Evolutionary conservation across 495 filamentous ascomycete species (phyloP).

Genomic region (Aspergillus biplanus): DNA sequence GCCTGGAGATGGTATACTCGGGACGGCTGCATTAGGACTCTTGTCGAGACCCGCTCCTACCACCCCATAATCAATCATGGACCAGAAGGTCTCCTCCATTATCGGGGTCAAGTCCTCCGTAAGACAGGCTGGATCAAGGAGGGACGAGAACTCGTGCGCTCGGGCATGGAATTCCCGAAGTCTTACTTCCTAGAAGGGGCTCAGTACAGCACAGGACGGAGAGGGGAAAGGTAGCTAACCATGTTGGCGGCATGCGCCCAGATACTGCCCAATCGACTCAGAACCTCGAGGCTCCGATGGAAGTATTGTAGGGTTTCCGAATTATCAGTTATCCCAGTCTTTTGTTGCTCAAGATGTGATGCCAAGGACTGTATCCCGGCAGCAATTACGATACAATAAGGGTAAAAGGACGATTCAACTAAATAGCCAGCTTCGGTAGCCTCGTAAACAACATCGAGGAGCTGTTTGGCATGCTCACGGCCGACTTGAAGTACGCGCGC

Average conservation of each 20-base stretch:
- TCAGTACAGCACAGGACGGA: neutral
- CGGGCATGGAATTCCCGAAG: constrained; percentile 32
- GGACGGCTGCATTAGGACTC: constrained; percentile 3
- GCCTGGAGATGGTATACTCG: constrained; percentile 21
- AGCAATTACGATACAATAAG: constrained; percentile 9
- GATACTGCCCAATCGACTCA: constrained; percentile 23
- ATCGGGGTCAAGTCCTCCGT: constrained; percentile 24
- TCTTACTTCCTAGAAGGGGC: constrained; percentile 14
- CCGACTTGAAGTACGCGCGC: constrained; percentile 25
- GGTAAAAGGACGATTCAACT: constrained; percentile 7
- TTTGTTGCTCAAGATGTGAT: neutral
- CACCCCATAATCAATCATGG: constrained; percentile 32
- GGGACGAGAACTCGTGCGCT: constrained; percentile 17
- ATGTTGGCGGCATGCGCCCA: constrained; percentile 34
- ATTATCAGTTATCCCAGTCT: neutral
- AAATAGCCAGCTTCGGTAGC: constrained; percentile 14
- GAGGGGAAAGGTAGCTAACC: constrained; percentile 14
- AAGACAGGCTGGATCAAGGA: constrained; percentile 26
- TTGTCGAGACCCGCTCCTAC: neutral
- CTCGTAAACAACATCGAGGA: constrained; percentile 27
- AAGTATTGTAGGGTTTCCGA: constrained; percentile 22
- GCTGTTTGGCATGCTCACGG: constrained; percentile 26
- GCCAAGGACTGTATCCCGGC: constrained; percentile 1
- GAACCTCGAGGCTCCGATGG: constrained; percentile 20
- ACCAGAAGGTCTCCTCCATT: constrained; percentile 24